Conservation (phyloP, 352 stramenopile genomes). For the Phytophthora podocarpi region DNA sequence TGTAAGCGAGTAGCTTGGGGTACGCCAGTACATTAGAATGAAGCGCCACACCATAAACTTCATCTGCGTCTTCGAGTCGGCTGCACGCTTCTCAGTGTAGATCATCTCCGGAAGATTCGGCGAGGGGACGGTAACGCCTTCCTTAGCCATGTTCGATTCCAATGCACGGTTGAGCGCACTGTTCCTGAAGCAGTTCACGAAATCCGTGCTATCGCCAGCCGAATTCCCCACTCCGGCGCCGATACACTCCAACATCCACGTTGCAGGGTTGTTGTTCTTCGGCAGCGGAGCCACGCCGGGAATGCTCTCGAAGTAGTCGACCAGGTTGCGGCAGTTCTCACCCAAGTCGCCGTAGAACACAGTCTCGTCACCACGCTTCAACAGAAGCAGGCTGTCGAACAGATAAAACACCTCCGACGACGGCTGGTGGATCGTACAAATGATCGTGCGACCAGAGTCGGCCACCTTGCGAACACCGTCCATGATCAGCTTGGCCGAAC, state of each 20-base stretch:
- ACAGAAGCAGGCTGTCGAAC: constrained; percentile 80
- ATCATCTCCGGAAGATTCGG: constrained; percentile 29
- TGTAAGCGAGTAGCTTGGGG: constrained; percentile 73
- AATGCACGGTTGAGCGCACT: too few species aligned
- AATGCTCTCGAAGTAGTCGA: constrained; percentile 41
- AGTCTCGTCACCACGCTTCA: constrained; percentile 48
- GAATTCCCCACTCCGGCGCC: constrained; percentile 35
- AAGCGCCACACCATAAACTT: constrained; percentile 36
- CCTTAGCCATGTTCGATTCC: constrained; percentile 30
- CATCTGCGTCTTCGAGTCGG: constrained; percentile 27
- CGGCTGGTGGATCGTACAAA: too few species aligned
- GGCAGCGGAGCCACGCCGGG: constrained; percentile 32
- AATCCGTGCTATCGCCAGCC: constrained; percentile 13
- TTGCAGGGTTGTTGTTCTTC: constrained; percentile 53
- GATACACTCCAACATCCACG: constrained; percentile 82
- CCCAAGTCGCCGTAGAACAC: constrained; percentile 47
- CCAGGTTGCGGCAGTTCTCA: constrained; percentile 23
- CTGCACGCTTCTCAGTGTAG: constrained; percentile 36
- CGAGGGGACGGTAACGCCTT: constrained; percentile 28
- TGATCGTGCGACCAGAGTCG: too few species aligned
- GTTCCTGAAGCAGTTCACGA: constrained; percentile 33
- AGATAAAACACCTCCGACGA: too few species aligned
- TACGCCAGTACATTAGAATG: constrained; percentile 49
- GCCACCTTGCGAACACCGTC: too few species aligned
- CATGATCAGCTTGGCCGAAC: too few species aligned